Base-by-base conservation (phyloP, 352 stramenopile genomes). In the Phytopythium boreale region DNA sequence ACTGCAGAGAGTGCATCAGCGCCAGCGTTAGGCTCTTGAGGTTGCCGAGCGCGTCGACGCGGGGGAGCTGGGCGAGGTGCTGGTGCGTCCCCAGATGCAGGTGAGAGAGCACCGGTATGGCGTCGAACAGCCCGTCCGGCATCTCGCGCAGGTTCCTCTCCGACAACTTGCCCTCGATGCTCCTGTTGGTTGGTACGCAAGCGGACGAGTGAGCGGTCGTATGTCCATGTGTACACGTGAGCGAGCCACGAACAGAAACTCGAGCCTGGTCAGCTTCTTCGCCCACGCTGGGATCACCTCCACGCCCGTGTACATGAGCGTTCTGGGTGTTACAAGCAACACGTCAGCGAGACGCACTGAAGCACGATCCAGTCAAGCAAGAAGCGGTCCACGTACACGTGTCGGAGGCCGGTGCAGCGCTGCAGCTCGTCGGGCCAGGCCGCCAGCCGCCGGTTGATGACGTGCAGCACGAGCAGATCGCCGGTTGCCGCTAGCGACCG, bases 51-150 rank as follows among this genome's bases (percentile, higher is more conserved):
- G 61, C 62, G 7, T 56, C 53, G 22, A 79, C 68, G 14, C 26
- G 24, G 1, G 71, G 63, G 6, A 82, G 46, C 4, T 52, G 26
- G 0, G 9, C 2, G 12, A 79, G 20, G 0, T 27, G 31, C 15
- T 60, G 50, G 26, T 80, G 72, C 0, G 61, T 10, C 2, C 64
- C 69, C 4, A 80, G 47, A 24, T 77, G 62, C 14, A 83, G 41
- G 36, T 61, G 65, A 0, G 64, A 68, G 17, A 83, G 65, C 12
- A 60, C 62, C 20, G 62, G 19, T 66, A 74, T 79, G 34, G 12
- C 10, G 11, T 53, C 37, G 53, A 80, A 79, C 19, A 77, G 55
- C 17, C 59, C 24, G 1, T 44, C 6, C 0, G 72, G 72, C 39
- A 79, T n/a, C n/a, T 41, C 56, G 9, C 60, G n/a, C 11, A 80